Conservation (phyloP, 1,139 yeast species). For the Suhomyces coccinellae region DNA sequence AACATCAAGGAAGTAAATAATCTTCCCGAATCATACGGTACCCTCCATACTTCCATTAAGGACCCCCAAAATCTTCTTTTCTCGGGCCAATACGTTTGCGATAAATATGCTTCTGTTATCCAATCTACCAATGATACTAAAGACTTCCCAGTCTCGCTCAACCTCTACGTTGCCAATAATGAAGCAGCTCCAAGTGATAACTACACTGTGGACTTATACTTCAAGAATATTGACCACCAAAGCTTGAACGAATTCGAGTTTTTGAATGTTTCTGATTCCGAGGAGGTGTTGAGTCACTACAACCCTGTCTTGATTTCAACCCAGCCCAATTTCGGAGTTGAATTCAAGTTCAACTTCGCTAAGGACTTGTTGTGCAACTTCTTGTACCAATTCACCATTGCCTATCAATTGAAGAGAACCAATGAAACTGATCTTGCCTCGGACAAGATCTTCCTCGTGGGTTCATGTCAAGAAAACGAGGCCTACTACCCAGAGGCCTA, state of each 20-base stretch:
- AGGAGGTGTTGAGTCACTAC: conserved; percentile 15
- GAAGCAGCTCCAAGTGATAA: conserved; percentile 16
- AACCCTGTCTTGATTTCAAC: conserved; percentile 21
- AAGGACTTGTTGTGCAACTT: conserved; percentile 24
- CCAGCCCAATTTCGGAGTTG: conserved; percentile 22
- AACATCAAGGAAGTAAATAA: conserved; percentile 16
- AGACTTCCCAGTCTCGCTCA: conserved; percentile 21
- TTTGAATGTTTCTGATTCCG: conserved; percentile 19
- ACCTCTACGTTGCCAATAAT: conserved; percentile 19
- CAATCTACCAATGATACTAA: conserved; percentile 17
- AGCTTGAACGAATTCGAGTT: conserved; percentile 17
- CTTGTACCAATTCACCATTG: conserved; percentile 22
- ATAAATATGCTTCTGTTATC: conserved; percentile 20
- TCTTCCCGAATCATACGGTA: conserved; percentile 1
- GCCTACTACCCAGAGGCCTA: conserved; percentile 19
- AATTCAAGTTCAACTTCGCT: conserved; percentile 20
- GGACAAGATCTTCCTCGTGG: conserved; percentile 23
- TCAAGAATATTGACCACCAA: conserved; percentile 18
- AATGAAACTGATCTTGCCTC: conserved; percentile 13
- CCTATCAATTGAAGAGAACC: conserved; percentile 20
- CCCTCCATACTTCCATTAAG: conserved; percentile 8
- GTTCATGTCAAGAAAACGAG: conserved; percentile 21
- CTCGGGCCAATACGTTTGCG: conserved; percentile 22
- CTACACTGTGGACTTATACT: conserved; percentile 22
- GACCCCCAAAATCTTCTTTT: conserved; percentile 17